Percentiles rank a stretch among this genome's conserved stretches.
Evolutionary conservation across 2,329 filamentous ascomycete species (phyloP).

Genomic region (Trichoderma sp.): DNA sequence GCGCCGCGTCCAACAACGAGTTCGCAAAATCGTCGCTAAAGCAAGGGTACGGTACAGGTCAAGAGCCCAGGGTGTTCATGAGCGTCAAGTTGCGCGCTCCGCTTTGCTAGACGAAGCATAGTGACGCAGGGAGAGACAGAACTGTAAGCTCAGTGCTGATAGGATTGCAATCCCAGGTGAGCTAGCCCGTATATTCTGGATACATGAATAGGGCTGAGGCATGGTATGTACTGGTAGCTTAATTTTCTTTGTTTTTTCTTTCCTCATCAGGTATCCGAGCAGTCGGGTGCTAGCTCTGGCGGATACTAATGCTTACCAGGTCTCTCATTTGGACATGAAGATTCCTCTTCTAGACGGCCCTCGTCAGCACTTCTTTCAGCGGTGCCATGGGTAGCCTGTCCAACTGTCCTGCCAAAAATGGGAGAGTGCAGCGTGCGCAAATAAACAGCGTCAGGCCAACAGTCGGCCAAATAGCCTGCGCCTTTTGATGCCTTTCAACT

Average conservation of each 20-base stretch:
- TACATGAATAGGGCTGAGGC: constrained; percentile 13
- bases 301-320: background rate
- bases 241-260: background rate
- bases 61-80: background rate
- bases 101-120: background rate
- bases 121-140: background rate
- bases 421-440: background rate
- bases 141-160: background rate
- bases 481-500: background rate
- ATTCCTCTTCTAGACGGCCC: background rate
- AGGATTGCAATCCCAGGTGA: background rate
- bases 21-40: background rate
- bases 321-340: background rate
- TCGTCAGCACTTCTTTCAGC: background rate
- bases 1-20: background rate
- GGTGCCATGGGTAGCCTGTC: background rate
- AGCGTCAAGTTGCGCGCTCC: constrained; percentile 7
- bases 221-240: background rate
- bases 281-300: background rate
- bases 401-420: background rate
- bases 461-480: background rate
- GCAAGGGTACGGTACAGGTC: background rate
- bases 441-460: background rate
- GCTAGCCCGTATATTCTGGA: background rate
- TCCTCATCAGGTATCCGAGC: background rate